Evolutionary conservation across 2,329 filamentous ascomycete genomes (phyloP), one percentile per base, ranked within the genome.

Genomic region (Stachybotrys elegans): DNA sequence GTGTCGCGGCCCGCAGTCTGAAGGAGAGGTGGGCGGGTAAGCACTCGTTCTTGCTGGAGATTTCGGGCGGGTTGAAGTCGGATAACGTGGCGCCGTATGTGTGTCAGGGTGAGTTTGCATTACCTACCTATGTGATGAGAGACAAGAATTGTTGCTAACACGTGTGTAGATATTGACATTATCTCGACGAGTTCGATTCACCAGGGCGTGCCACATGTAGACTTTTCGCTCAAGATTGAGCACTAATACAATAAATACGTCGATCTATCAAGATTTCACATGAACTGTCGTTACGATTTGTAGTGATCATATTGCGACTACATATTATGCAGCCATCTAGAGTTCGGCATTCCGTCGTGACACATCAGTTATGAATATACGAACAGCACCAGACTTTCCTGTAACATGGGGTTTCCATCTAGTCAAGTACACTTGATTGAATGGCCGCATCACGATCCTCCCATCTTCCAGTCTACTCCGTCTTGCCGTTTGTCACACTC

Each of bases 161-260:
- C 34, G 16, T 1, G n/a, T 17, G 2, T 67, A 76, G 90, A 97
- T 67, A 83, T 98, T 54, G 93, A 98, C 66, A 91, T 98, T 53
- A 83, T 97, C 55, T 96, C 91, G 35, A 96, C 92, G 35, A 96
- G 91, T 62, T 92, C 88, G 42, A 96, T 98, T 59, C 93, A 98
- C 60, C 93, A 98, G 70, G 92, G 93, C 3, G 89, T 94, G 4
- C 81, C 86, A 22, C 90, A 96, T 62, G 83, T 98, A 37, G 93
- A 98, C 65, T 97, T 96, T 63, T 96, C 91, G 5, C 75, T 98
- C 54, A 98, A 98, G 73, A 91, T 98, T 51, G 63, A 68, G 35
- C 65, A 67, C 41, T 66, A 58, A 54, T 29, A 44, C 41, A 47
- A 22, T 46, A 51, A 49, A 48, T 40, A 39, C 38, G 44, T 42